Percentiles rank a stretch among this genome's conserved stretches.
phyloP scores from a whole-genome alignment of 129 eudicot species.

The Silybum marianum region DNA sequence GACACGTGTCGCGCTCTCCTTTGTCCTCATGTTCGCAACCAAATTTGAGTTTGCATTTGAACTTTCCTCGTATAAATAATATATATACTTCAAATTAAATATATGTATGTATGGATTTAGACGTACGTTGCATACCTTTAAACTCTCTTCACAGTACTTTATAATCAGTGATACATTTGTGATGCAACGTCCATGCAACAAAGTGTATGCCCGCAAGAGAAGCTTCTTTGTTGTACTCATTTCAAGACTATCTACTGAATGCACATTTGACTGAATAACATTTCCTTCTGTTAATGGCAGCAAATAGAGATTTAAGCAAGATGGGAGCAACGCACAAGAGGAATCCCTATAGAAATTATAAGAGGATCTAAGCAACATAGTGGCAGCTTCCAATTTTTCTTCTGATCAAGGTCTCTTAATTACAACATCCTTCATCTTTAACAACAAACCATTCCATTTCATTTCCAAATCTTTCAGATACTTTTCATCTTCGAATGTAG shows the following conservation, averaged over 20 bases:
- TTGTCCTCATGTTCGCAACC: no score
- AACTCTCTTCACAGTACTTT: conserved; percentile 90
- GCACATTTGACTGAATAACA: conserved; percentile 58
- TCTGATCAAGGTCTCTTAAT: conserved; percentile 69
- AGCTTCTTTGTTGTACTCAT: conserved; percentile 79
- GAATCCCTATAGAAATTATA: conserved; percentile 84
- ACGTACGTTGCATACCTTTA: conserved; percentile 56
- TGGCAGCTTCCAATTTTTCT: conserved; percentile 77
- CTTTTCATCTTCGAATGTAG: conserved; percentile 68
- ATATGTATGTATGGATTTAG: background rate
- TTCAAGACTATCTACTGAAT: conserved; percentile 66
- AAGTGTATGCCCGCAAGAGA: conserved; percentile 88
- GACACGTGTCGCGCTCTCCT: no score
- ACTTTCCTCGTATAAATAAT: no score
- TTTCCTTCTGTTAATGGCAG: conserved; percentile 68
- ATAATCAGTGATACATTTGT: conserved; percentile 62
- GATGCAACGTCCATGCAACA: conserved; percentile 77
- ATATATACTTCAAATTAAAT: background rate
- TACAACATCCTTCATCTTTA: conserved; percentile 75
- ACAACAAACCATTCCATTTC: conserved; percentile 74
- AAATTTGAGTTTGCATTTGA: no score
- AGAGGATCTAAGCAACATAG: conserved; percentile 71
- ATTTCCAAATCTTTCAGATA: conserved; percentile 61
- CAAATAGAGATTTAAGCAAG: conserved; percentile 76
- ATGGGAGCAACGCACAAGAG: conserved; percentile 70